Evolutionary conservation across 139 green algal genomes (phyloP), one percentile per base, ranked within the genome.

Genomic region (Gonium pectorale): DNA sequence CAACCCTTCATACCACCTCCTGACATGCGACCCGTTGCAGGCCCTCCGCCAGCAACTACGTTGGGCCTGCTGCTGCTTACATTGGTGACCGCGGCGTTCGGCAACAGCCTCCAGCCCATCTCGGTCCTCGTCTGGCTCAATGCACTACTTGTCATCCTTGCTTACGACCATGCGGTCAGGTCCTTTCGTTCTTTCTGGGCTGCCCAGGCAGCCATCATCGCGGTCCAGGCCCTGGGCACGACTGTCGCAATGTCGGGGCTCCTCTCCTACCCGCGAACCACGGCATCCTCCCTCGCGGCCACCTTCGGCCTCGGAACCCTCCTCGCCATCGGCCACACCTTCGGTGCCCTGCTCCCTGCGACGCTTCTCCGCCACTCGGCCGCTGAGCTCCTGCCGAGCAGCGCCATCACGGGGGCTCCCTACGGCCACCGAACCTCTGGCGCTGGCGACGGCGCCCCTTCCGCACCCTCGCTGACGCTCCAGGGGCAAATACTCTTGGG

Each of bases 81-180:
- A 3, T 49, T 43, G 52, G 22, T 26, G 0, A 71, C 75, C 29
- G 24, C 41, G 1, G 79, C 69, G 1, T 83, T 79, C 35, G 83
- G 83, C 1, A 87, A 86, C 63, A 69, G 54, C 38, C 43, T 90
- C 15, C 68, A 90, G 52, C 59, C 81, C 56, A 80, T 90, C 8
- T 52, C 43, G 8, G 24, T 68, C 5, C 79, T 87, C 13, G 86
- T 71, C 15, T 85, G 67, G 70, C 15, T 81, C 27, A 63, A 85
- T 11, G 80, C 81, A 1, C 21, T 88, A 9, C 26, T 84, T 37
- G 44, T 87, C 2, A 71, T 90, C 17, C 35, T 66, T 0, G n/a
- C 83, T 9, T 90, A 79, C 49, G 84, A 85, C 15, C 15, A 52
- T 27, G 27, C 81, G 19, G 62, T 83, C 49, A 37, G 37, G 26